Percentiles rank a stretch among this genome's conserved stretches.
Evolutionary conservation across 352 stramenopile species (phyloP).

Genomic region (Phytophthora cactorum): DNA sequence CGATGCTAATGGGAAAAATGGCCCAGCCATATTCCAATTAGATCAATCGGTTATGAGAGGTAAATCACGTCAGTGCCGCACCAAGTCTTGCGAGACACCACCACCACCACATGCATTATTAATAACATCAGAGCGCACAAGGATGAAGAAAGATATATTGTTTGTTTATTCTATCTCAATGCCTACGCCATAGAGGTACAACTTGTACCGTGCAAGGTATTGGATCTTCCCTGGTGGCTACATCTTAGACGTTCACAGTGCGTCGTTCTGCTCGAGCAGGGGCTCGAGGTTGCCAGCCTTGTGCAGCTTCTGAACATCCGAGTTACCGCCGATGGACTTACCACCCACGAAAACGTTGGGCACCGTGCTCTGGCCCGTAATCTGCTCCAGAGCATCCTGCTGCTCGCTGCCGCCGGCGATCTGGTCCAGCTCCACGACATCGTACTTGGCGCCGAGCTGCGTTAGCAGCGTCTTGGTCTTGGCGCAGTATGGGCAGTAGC

Average conservation of each 20-base stretch:
- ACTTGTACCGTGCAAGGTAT: too few relatives aligned
- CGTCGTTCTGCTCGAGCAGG: conserved; percentile 82
- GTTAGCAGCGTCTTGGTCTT: conserved; percentile 70
- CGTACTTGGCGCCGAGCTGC: conserved; percentile 58
- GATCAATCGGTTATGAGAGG: conserved; percentile 17
- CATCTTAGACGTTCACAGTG: conserved; percentile 41
- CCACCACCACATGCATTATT: too few relatives aligned
- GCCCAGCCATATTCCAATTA: background rate
- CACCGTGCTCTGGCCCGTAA: conserved; percentile 94
- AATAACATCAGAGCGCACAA: too few relatives aligned
- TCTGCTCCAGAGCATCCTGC: conserved; percentile 64
- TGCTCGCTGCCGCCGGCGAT: conserved; percentile 54
- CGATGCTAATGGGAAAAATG: conserved; percentile 1
- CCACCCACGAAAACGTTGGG: conserved; percentile 98
- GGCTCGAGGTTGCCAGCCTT: conserved; percentile 88
- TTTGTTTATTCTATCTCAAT: conserved; percentile 14
- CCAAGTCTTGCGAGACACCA: too few relatives aligned
- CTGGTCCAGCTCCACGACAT: conserved; percentile 71
- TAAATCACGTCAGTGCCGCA: background rate
- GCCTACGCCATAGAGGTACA: background rate
- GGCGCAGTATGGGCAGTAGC: conserved; percentile 95
- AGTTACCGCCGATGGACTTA: conserved; percentile 95
- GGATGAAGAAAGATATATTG: background rate
- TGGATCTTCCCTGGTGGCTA: conserved; percentile 16
- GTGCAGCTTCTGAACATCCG: conserved; percentile 92